Percentiles rank a stretch among this genome's conserved stretches.
Conservation (phyloP, 208 protist species). For the Giardia duodenalis region DNA sequence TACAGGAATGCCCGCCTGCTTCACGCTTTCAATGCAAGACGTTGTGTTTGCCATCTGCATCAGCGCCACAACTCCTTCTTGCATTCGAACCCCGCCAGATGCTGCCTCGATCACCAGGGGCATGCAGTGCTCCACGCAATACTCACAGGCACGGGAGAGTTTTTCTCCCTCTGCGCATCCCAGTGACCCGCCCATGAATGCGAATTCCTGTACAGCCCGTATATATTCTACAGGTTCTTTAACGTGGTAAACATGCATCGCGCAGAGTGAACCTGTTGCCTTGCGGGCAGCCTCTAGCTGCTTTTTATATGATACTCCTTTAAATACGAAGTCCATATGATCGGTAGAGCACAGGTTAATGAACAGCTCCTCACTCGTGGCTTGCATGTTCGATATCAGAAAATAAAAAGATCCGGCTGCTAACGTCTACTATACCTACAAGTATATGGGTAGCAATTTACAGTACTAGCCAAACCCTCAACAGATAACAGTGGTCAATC, state of each 20-base stretch:
- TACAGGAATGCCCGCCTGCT: conserved; percentile 36
- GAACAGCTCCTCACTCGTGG: conserved; percentile 24
- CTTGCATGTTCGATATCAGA: too few species aligned
- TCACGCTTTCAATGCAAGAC: neutral
- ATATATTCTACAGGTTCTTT: neutral
- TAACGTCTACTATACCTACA: too few species aligned
- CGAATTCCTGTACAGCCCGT: neutral
- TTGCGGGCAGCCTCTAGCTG: neutral
- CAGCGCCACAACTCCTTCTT: conserved; percentile 50
- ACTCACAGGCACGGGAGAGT: conserved; percentile 41
- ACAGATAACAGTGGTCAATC: too few species aligned
- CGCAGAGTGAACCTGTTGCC: conserved; percentile 7
- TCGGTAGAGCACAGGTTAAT: neutral
- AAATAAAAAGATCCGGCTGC: too few species aligned
- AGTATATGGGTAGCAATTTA: too few species aligned
- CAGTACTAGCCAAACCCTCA: too few species aligned
- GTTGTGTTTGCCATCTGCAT: conserved; percentile 49
- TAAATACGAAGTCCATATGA: neutral
- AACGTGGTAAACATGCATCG: neutral
- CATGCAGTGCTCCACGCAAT: conserved; percentile 37
- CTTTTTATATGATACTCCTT: neutral
- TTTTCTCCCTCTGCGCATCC: conserved; percentile 51
- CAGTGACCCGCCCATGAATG: conserved; percentile 32
- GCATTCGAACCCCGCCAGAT: conserved; percentile 49
- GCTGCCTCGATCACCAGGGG: conserved; percentile 41